Percentiles rank a stretch among this genome's conserved stretches.
phyloP scores from a whole-genome alignment of 805 yeast species.

The Pichia sporocuriosa region DNA sequence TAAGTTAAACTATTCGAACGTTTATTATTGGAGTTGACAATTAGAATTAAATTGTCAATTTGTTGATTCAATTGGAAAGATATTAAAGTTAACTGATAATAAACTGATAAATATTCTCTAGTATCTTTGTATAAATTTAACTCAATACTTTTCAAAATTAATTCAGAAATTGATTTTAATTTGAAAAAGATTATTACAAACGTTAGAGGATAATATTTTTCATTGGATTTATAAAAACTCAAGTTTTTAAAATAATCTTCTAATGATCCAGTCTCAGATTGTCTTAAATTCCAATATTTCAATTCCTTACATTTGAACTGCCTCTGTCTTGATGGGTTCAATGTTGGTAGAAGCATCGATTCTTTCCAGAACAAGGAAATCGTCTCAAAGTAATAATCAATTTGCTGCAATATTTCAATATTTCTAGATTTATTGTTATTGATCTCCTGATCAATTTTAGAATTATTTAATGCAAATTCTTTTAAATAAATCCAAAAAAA shows the following conservation, averaged over 20 bases:
- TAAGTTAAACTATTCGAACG: neutral
- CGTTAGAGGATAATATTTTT: conserved; percentile 44
- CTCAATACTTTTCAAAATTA: conserved; percentile 68
- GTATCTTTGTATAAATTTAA: conserved; percentile 57
- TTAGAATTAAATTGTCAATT: conserved; percentile 1
- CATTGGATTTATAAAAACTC: conserved; percentile 24
- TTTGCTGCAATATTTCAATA: conserved; percentile 40
- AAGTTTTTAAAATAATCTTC: conserved; percentile 34
- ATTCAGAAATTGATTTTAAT: conserved; percentile 62
- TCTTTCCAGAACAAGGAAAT: conserved; percentile 9
- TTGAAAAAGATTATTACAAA: conserved; percentile 66
- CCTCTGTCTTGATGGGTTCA: conserved; percentile 78
- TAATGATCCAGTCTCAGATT: conserved; percentile 61
- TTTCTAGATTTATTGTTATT: conserved; percentile 35
- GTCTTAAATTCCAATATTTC: conserved; percentile 69
- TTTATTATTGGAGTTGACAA: neutral
- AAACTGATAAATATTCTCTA: conserved; percentile 62
- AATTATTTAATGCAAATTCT: conserved; percentile 20
- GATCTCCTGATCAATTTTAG: conserved; percentile 14
- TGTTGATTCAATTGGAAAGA: conserved; percentile 19
- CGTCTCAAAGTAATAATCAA: conserved; percentile 17
- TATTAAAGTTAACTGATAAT: conserved; percentile 46
- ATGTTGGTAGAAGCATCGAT: conserved; percentile 24
- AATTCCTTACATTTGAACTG: conserved; percentile 58
- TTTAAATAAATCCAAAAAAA: conserved; percentile 28